Evolutionary conservation across 2,329 filamentous ascomycete genomes (phyloP).

Genomic region (Fusarium euwallaceae): DNA sequence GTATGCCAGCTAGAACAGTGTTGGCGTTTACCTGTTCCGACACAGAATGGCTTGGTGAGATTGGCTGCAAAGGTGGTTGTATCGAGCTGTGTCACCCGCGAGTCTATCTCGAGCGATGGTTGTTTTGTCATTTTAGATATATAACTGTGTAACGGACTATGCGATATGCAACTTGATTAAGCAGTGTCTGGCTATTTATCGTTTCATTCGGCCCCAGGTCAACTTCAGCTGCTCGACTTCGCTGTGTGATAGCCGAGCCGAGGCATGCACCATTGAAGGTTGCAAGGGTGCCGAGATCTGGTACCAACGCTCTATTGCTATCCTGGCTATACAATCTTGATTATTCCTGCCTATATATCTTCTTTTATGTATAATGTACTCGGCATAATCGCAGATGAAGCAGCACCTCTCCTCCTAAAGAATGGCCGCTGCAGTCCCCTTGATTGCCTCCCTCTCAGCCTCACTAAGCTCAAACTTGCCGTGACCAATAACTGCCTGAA

Average conservation of each 20-base stretch:
- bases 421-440: constrained; percentile 49
- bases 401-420: neutral
- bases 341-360: neutral
- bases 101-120: constrained; percentile 23
- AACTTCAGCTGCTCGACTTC: neutral
- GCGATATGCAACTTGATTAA: neutral
- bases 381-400: neutral
- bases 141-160: neutral
- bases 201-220: neutral
- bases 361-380: neutral
- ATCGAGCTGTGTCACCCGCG: constrained; percentile 14
- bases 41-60: constrained; percentile 28
- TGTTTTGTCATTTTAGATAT: constrained; percentile 6
- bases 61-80: constrained; percentile 23
- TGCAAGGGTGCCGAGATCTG: neutral
- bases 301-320: neutral
- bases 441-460: constrained; percentile 63
- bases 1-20: neutral
- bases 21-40: constrained; percentile 28
- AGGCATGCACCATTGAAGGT: neutral
- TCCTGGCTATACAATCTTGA: neutral
- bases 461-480: constrained; percentile 57
- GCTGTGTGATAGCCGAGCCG: neutral
- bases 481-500: constrained; percentile 60
- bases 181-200: neutral